A percentile compares a stretch with the other conserved stretches of the same genome.
phyloP scores from a whole-genome alignment of 2,329 filamentous ascomycete genomes.

The Gaeumannomyces sp. region DNA sequence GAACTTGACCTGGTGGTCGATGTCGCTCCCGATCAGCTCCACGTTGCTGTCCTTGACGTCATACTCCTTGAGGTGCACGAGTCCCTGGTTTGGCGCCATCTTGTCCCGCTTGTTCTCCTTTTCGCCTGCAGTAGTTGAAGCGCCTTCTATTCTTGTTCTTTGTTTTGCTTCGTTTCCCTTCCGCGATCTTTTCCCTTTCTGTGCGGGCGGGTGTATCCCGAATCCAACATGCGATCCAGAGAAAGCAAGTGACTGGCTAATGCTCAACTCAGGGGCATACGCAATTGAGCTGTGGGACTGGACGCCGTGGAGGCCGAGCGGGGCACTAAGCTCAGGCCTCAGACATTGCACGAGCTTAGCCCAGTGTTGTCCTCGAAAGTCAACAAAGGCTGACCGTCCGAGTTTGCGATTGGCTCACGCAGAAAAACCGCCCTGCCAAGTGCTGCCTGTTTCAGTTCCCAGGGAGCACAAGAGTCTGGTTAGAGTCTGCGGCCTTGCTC shows the following conservation, averaged over 20 bases:
- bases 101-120: background rate
- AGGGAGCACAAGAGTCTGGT: background rate
- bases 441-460: background rate
- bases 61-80: constrained; percentile 58
- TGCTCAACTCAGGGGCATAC: too few relatives aligned
- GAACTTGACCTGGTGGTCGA: constrained; percentile 64
- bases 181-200: background rate
- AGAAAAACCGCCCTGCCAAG: background rate
- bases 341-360: too few relatives aligned
- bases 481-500: too few relatives aligned
- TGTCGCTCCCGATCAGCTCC: constrained; percentile 55
- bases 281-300: background rate
- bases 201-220: background rate
- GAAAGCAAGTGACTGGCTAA: background rate
- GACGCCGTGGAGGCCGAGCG: background rate
- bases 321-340: background rate
- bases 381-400: background rate
- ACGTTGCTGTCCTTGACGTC: constrained; percentile 65
- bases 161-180: background rate
- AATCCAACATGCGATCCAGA: background rate
- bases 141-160: background rate
- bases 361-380: background rate
- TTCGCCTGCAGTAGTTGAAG: background rate
- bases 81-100: constrained; percentile 56
- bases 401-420: background rate